These are phyloP conservation scores for Aspergillus novoparasiticus DNA, from an alignment of 2,329 filamentous ascomycete genomes.

Conservation along the genomic window DNA sequence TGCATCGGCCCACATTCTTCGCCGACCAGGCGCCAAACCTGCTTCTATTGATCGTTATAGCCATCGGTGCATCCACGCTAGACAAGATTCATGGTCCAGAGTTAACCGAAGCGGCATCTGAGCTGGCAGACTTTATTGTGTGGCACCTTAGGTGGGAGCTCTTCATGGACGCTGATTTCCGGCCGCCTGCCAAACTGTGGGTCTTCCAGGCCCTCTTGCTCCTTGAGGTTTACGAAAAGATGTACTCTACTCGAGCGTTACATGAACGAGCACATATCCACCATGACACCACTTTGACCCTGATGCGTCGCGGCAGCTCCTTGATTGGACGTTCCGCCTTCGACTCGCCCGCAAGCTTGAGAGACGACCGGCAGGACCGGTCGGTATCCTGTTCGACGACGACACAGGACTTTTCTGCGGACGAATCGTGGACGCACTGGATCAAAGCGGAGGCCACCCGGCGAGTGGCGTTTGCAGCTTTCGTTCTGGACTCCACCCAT, in stretches of 20 bases:
- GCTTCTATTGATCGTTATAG: slow-evolving; percentile 84
- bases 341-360: slow-evolving; percentile 77
- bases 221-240: slow-evolving; percentile 94
- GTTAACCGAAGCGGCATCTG: slow-evolving; percentile 73
- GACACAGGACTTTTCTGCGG: slow-evolving; percentile 66
- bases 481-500: slow-evolving; percentile 93
- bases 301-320: slow-evolving; percentile 92
- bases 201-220: slow-evolving; percentile 89
- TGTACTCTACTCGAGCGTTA: slow-evolving; percentile 88
- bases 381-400: slow-evolving; percentile 40
- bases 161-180: slow-evolving; percentile 87
- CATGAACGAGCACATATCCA: slow-evolving; percentile 97
- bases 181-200: slow-evolving; percentile 92
- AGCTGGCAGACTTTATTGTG: slow-evolving; percentile 85
- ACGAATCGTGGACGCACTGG: slow-evolving; percentile 96
- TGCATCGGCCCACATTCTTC: slow-evolving; percentile 92
- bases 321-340: slow-evolving; percentile 82
- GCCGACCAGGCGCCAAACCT: slow-evolving; percentile 84
- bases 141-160: slow-evolving; percentile 96
- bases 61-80: slow-evolving; percentile 85
- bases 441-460: slow-evolving; percentile 90
- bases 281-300: slow-evolving; percentile 89
- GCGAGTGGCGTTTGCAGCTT: slow-evolving; percentile 88
- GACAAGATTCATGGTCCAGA: slow-evolving; percentile 78
- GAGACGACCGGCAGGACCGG: slow-evolving; percentile 58